Percentiles rank a stretch among this genome's conserved stretches.
phyloP scores from a whole-genome alignment of 2,329 filamentous ascomycete species.

The Colletotrichum acutatum region DNA sequence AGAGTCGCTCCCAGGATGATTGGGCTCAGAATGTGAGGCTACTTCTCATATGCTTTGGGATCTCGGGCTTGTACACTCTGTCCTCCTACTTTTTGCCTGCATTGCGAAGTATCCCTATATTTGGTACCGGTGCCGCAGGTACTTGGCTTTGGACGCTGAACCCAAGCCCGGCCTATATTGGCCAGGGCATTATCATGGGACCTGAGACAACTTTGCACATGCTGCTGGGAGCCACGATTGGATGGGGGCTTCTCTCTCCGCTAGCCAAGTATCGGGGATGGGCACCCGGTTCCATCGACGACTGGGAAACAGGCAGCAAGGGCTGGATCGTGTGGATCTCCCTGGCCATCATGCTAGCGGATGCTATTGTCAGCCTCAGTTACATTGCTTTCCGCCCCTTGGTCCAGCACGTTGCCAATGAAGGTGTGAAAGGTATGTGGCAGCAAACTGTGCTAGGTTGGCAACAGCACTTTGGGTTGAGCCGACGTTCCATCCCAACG shows the following conservation, averaged over 20 bases:
- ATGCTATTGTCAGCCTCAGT: conserved; percentile 87
- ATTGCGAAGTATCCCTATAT: conserved; percentile 86
- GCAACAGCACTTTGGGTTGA: background rate
- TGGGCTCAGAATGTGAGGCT: conserved; percentile 63
- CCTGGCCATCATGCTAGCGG: conserved; percentile 94
- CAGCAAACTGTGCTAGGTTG: background rate
- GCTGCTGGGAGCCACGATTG: conserved; percentile 87
- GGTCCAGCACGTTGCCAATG: background rate
- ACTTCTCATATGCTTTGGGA: conserved; percentile 65
- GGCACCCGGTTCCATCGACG: conserved; percentile 86
- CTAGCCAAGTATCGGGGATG: conserved; percentile 87
- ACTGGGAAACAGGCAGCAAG: conserved; percentile 94
- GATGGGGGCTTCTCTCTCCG: conserved; percentile 92
- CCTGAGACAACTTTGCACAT: conserved; percentile 95
- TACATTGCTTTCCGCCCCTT: conserved; percentile 78
- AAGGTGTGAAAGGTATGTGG: conserved; percentile 1
- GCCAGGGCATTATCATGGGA: conserved; percentile 99
- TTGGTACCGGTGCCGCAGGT: conserved; percentile 78
- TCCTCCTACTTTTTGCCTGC: conserved; percentile 90
- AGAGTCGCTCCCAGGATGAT: conserved; percentile 38
- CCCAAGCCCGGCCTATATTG: conserved; percentile 95
- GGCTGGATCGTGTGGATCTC: conserved; percentile 99
- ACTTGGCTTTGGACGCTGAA: conserved; percentile 97
- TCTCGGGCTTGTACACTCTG: conserved; percentile 77
- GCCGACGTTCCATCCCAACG: background rate